Base-by-base conservation (phyloP, 805 yeast species). In the Starmera dryadoides region DNA sequence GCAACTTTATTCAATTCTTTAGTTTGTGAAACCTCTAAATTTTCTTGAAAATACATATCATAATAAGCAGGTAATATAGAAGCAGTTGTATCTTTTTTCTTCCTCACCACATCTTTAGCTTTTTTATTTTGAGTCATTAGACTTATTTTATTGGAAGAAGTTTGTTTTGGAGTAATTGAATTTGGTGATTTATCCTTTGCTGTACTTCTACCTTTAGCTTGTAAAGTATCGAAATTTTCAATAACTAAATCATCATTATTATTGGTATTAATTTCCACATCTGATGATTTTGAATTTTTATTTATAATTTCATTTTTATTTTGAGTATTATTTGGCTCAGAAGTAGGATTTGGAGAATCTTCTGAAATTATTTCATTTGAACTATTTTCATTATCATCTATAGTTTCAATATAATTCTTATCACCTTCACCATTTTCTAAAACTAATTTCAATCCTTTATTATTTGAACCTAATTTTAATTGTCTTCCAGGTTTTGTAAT, bases 181-280 rank as follows among this genome's bases (percentile, higher is more conserved):
- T 41, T 40, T 4, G 11, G 21, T 26, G n/a, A 14, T 4, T 15
- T 25, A 19, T 50, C 53, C 17, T 29, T 40, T 12, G 45, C 44
- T 3, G 52, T 46, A 7, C 52, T 45, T 41, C 55, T 43, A 20
- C 53, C 56, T 25, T 50, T 52, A 6, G 45, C 43, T 28, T 42
- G 40, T 10, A 52, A 30, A 2, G 53, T 34, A 6, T 49, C 45
- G 21, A 37, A 42, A 34, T 47, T 47, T 23, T 52, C 55, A 22
- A 48, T 21, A 6, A 52, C 44, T 9, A 21, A 21, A 21, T 21
- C 23, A 21, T 6, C 23, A 28, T 8, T n/a, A n/a, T 28, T 15
- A 14, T n/a, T n/a, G 9, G 8, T 28, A 28, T n/a, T n/a, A n/a
- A 28, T 28, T n/a, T n/a, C 17, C 8, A 28, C n/a, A n/a, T n/a